Conservation (phyloP, 805 yeast genomes). For the Saccharomycopsis oosterbeekiorum region DNA sequence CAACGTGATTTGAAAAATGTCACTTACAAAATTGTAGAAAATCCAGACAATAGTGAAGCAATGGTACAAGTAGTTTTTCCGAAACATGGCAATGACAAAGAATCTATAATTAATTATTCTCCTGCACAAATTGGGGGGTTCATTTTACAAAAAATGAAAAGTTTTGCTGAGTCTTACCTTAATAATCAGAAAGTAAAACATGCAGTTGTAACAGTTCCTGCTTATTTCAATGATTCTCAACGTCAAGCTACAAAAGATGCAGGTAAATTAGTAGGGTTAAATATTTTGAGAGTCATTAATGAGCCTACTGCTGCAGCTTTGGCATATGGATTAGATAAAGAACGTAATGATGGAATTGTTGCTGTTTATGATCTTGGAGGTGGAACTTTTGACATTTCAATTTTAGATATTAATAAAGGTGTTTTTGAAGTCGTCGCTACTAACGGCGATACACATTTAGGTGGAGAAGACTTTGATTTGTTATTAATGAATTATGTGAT, state of each 20-base stretch:
- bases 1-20: constrained; percentile 54
- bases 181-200: constrained; percentile 40
- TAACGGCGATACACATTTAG: constrained; percentile 76
- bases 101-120: constrained; percentile 34
- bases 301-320: constrained; percentile 85
- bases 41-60: constrained; percentile 53
- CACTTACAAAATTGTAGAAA: constrained; percentile 54
- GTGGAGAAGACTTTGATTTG: constrained; percentile 81
- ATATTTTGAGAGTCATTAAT: constrained; percentile 65
- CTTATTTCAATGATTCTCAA: constrained; percentile 74
- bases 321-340: constrained; percentile 63
- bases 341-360: constrained; percentile 27
- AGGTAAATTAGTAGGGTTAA: constrained; percentile 65
- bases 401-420: constrained; percentile 69
- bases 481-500: constrained; percentile 48
- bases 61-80: constrained; percentile 34
- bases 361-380: constrained; percentile 72
- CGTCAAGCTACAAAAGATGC: constrained; percentile 79
- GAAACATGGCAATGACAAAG: constrained; percentile 21
- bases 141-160: constrained; percentile 54
- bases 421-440: constrained; percentile 77
- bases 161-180: constrained; percentile 51
- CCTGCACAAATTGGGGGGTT: constrained; percentile 68
- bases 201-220: constrained; percentile 81
- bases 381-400: constrained; percentile 76